A percentile compares a stretch with the other conserved stretches of the same genome.
These are phyloP conservation scores for Cucumis variabilis DNA, from an alignment of 331 rosid genomes.

Conservation along the genomic window DNA sequence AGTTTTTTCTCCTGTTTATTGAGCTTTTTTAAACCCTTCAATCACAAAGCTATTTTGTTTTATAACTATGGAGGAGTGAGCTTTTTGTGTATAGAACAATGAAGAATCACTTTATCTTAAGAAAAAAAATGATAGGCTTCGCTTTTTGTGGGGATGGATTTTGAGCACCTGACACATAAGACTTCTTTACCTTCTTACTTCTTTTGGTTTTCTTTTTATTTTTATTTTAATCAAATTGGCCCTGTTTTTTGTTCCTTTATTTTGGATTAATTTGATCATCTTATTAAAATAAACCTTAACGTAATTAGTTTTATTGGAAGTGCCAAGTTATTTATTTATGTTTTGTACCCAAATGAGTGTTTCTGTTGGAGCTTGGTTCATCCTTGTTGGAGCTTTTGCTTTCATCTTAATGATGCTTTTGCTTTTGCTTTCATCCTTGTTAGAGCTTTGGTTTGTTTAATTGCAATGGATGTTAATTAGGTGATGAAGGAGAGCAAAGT, in stretches of 20 bases:
- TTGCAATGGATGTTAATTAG: neutral
- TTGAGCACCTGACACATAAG: constrained; percentile 13
- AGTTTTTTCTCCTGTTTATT: neutral
- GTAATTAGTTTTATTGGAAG: neutral
- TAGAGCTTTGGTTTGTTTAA: neutral
- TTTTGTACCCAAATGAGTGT: neutral
- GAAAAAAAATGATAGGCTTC: too few relatives aligned
- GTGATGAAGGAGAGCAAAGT: too few relatives aligned
- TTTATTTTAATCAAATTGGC: constrained; percentile 44
- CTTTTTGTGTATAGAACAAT: constrained; percentile 29
- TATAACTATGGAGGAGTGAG: constrained; percentile 7
- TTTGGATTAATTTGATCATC: constrained; percentile 2
- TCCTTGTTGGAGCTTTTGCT: too few relatives aligned
- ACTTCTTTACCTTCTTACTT: constrained; percentile 22
- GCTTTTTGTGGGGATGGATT: too few relatives aligned
- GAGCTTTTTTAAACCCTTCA: constrained; percentile 14
- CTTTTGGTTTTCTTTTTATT: constrained; percentile 25
- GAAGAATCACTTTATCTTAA: constrained; percentile 26
- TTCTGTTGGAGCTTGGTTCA: too few relatives aligned
- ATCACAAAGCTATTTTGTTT: constrained; percentile 22
- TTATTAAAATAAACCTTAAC: neutral
- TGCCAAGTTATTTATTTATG: neutral
- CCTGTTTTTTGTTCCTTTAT: neutral
- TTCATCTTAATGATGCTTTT: too few relatives aligned
- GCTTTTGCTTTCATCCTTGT: neutral